Conservation (phyloP, 2,329 filamentous ascomycete genomes). For the Scortechinia acanthostroma region DNA sequence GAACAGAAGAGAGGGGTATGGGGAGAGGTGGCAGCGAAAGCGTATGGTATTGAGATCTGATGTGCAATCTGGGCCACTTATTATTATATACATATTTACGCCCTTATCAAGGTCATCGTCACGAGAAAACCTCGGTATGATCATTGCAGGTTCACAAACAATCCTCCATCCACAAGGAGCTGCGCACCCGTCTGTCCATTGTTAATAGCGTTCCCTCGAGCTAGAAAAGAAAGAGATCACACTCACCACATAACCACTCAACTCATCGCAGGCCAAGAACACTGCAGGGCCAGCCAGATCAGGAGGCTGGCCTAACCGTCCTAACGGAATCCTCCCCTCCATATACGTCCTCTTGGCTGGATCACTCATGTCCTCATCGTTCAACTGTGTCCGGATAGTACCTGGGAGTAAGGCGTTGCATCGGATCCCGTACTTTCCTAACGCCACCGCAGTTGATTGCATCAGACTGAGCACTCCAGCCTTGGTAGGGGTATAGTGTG, state of each 20-base stretch:
- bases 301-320: slow-evolving; percentile 41
- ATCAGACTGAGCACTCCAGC: slow-evolving; percentile 58
- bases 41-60: neutral
- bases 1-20: neutral
- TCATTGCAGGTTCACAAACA: slow-evolving; percentile 64
- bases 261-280: slow-evolving; percentile 53
- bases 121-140: no score
- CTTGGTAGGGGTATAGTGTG: slow-evolving; percentile 65
- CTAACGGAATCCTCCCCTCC: slow-evolving; percentile 57
- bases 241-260: slow-evolving; percentile 47
- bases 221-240: neutral
- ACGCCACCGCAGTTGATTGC: slow-evolving; percentile 55
- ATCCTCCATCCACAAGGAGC: slow-evolving; percentile 62
- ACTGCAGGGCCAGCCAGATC: slow-evolving; percentile 64
- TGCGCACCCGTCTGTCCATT: slow-evolving; percentile 44
- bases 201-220: neutral
- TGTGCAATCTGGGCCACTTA: neutral
- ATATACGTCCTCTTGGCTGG: slow-evolving; percentile 54
- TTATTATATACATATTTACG: neutral
- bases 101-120: no score
- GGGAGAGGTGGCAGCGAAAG: neutral
- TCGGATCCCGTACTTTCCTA: slow-evolving; percentile 54
- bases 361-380: slow-evolving; percentile 56
- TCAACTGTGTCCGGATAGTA: slow-evolving; percentile 60
- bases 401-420: slow-evolving; percentile 63